Evolutionary conservation across 164 flowering plant species (phyloP).

Genomic region (Liriodendron chinense): DNA sequence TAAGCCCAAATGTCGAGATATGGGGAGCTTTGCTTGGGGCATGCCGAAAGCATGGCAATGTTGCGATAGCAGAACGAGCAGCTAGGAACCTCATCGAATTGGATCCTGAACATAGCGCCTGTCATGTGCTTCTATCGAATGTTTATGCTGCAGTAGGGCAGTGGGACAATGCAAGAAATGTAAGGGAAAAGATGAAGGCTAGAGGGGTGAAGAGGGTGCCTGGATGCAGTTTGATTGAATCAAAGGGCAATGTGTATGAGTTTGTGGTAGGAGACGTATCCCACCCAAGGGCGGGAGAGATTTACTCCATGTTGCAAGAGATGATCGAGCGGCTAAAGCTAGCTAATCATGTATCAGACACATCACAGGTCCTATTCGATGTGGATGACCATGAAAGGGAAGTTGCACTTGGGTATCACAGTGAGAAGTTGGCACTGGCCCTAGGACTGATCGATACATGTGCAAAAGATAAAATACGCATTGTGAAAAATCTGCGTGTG

Average conservation of each 20-base stretch:
- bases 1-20: slow-evolving; percentile 20
- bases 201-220: slow-evolving; percentile 5
- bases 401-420: slow-evolving; percentile 8
- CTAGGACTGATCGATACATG: slow-evolving; percentile 4
- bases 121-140: slow-evolving; percentile 2
- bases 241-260: slow-evolving; percentile 6
- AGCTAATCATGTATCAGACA: slow-evolving; percentile 3
- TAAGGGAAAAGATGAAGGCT: background rate
- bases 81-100: slow-evolving; percentile 2
- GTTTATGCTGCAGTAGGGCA: slow-evolving; percentile 4
- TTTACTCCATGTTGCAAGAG: slow-evolving; percentile 3
- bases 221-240: slow-evolving; percentile 10
- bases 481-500: slow-evolving; percentile 6
- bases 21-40: slow-evolving; percentile 13
- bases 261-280: slow-evolving; percentile 8
- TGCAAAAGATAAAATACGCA: slow-evolving; percentile 4
- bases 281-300: slow-evolving; percentile 3
- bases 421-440: slow-evolving; percentile 9
- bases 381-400: slow-evolving; percentile 6
- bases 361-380: slow-evolving; percentile 8
- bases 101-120: slow-evolving; percentile 7
- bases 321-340: slow-evolving; percentile 1
- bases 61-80: slow-evolving; percentile 2
- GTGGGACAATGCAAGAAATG: background rate
- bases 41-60: slow-evolving; percentile 9